These are phyloP conservation scores for Claviceps sp. DNA, from an alignment of 2,329 filamentous ascomycete genomes.

Conservation along the genomic window DNA sequence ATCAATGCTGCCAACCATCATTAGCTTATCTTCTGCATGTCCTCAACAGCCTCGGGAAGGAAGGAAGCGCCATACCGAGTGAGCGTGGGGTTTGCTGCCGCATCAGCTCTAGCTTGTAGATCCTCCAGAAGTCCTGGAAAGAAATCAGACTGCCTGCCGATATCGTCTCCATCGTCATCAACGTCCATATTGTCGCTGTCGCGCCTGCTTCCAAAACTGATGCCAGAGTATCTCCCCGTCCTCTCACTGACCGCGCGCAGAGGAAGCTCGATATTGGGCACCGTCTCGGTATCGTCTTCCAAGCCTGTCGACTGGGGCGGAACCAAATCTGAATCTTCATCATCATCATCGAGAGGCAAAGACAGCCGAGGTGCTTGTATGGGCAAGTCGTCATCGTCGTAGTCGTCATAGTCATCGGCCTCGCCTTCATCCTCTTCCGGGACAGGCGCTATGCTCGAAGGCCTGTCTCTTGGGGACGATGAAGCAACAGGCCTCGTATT, in stretches of 20 bases:
- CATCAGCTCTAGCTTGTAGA: constrained; percentile 23
- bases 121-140: constrained; percentile 35
- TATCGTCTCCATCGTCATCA: constrained; percentile 25
- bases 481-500: constrained; percentile 29
- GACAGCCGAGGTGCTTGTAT: constrained; percentile 41
- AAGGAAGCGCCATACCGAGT: constrained; percentile 25
- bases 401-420: background rate
- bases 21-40: background rate
- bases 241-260: constrained; percentile 36
- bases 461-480: constrained; percentile 27
- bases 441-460: constrained; percentile 16
- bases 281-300: constrained; percentile 46
- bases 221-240: constrained; percentile 33
- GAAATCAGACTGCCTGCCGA: constrained; percentile 35
- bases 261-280: constrained; percentile 46
- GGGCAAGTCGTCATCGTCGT: constrained; percentile 31
- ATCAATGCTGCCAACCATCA: constrained; percentile 19
- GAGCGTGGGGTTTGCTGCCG: constrained; percentile 26
- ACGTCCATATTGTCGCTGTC: constrained; percentile 38
- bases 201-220: constrained; percentile 38
- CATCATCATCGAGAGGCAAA: constrained; percentile 36
- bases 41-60: too few relatives aligned
- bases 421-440: constrained; percentile 26
- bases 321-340: constrained; percentile 33
- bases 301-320: constrained; percentile 41